Evolutionary conservation across 2,329 filamentous ascomycete species (phyloP), one percentile per base, ranked within the genome.

Genomic region (Hirsutella thompsonii): DNA sequence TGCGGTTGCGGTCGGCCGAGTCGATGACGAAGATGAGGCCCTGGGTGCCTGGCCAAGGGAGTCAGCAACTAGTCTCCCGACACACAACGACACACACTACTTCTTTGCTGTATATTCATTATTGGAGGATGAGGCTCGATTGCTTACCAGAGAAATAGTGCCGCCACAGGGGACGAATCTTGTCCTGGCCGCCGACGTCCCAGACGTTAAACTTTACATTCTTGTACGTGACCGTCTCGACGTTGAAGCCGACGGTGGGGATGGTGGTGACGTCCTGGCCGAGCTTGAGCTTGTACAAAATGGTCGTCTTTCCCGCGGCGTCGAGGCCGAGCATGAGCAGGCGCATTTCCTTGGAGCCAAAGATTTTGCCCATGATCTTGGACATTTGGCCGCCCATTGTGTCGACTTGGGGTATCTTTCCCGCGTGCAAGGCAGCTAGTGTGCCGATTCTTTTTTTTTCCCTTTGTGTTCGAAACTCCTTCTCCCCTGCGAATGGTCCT

Each of bases 201-300:
- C 92, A 98, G 64, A 98, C 92, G 66, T 90, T 96, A 78, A 98
- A 98, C 67, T 94, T 88, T 60, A 94, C 94, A 80, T 98, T 98
- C 80, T 95, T 95, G 78, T 96, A 96, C 66, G 94, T 89, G 66
- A 98, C 92, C 43, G 92, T 96, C 79, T 98, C 92, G 67, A 98
- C 92, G 74, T 98, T 98, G 82, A 98, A 98, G 59, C 92, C 92
- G 61, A 96, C 94, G 60, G 92, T 98, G 55, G 92, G 92, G 61
- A 98, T 98, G 55, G 92, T 98, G 62, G 92, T 96, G 66, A 96
- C 92, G 64, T 94, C 92, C 76, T 95, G 84, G 70, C 92, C 90
- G 62, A 98, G 85, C 80, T 98, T 98, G 67, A 98, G 81, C 79
- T 98, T 98, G 76, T 98, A 98, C 56, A 98, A 81, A 63, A 98